phyloP scores from a whole-genome alignment of 1,139 yeast species.

The Blastobotrys apis region DNA sequence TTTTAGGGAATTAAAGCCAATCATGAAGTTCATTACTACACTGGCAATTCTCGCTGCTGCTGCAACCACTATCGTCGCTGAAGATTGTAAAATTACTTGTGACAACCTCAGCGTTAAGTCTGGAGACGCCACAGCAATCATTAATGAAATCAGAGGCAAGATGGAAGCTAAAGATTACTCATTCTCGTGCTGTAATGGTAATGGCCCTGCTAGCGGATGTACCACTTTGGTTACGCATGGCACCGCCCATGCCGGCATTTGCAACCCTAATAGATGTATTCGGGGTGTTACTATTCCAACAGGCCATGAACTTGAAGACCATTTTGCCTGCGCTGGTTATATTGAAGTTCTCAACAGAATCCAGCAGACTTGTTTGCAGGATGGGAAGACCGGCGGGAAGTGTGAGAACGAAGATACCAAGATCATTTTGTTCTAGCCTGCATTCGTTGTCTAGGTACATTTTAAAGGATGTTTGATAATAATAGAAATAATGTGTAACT shows the following conservation, averaged over 20 bases:
- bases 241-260: conserved; percentile 2
- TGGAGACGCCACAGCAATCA: neutral
- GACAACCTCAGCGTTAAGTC: conserved; percentile 1
- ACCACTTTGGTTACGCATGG: neutral
- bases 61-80: too few species aligned
- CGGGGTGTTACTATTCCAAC: conserved; percentile 5
- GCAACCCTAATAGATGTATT: conserved; percentile 5
- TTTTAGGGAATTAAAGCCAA: too few species aligned
- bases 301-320: conserved; percentile 1
- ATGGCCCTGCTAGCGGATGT: neutral
- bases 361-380: conserved; percentile 1
- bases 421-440: neutral
- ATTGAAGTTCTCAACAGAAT: neutral
- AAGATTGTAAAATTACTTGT: conserved; percentile 4
- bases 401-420: neutral
- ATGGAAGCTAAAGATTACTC: neutral
- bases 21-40: too few species aligned
- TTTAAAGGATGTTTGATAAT: too few species aligned
- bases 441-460: too few species aligned
- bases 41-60: too few species aligned
- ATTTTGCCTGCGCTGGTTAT: neutral
- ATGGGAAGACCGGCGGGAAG: neutral
- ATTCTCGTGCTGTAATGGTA: conserved; percentile 3
- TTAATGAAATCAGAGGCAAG: conserved; percentile 1
- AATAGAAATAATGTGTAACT: too few species aligned